A percentile compares a stretch with the other conserved stretches of the same genome.
Conservation (phyloP, 2,329 filamentous ascomycete genomes). For the Sporothrix curviconia region DNA sequence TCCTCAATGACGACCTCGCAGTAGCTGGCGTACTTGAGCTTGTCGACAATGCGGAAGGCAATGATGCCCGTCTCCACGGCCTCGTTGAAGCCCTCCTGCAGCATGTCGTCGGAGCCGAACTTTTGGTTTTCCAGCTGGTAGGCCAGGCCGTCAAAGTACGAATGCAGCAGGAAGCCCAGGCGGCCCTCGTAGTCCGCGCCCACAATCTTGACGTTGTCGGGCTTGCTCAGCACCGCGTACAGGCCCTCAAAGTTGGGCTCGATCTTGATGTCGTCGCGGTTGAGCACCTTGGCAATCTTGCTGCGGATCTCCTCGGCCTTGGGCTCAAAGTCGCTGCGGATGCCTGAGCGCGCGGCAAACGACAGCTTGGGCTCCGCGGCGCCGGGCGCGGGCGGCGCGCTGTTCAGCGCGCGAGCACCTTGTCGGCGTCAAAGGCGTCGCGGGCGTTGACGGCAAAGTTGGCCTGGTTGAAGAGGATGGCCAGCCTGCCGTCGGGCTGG, state of each 20-base stretch:
- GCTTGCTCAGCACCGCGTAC: slow-evolving; percentile 35
- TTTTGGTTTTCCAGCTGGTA: slow-evolving; percentile 21
- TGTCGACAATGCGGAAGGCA: slow-evolving; percentile 41
- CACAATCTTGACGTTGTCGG: slow-evolving; percentile 25
- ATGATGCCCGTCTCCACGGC: slow-evolving; percentile 37
- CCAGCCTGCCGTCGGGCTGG: slow-evolving; percentile 36
- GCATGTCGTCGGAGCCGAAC: slow-evolving; percentile 34
- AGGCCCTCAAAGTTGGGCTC: slow-evolving; percentile 41
- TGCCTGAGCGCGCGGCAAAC: slow-evolving; percentile 37
- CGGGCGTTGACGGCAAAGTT: slow-evolving; percentile 41
- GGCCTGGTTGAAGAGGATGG: slow-evolving; percentile 39
- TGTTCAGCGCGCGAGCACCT: slow-evolving; percentile 40
- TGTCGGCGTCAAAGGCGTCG: slow-evolving; percentile 30
- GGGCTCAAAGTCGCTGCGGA: slow-evolving; percentile 38
- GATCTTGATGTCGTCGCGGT: slow-evolving; percentile 36
- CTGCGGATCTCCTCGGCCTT: slow-evolving; percentile 35
- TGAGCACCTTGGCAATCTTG: slow-evolving; percentile 31
- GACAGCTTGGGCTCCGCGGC: slow-evolving; percentile 26
- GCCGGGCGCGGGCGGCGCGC: slow-evolving; percentile 29
- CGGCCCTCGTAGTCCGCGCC: slow-evolving; percentile 35
- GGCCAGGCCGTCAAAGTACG: slow-evolving; percentile 38
- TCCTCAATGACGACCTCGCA: slow-evolving; percentile 43
- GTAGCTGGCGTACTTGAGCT: slow-evolving; percentile 35
- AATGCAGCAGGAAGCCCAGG: slow-evolving; percentile 34
- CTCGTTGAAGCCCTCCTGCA: slow-evolving; percentile 44